Evolutionary conservation across 208 protist genomes (phyloP).

Genomic region (Angomonas deanei): DNA sequence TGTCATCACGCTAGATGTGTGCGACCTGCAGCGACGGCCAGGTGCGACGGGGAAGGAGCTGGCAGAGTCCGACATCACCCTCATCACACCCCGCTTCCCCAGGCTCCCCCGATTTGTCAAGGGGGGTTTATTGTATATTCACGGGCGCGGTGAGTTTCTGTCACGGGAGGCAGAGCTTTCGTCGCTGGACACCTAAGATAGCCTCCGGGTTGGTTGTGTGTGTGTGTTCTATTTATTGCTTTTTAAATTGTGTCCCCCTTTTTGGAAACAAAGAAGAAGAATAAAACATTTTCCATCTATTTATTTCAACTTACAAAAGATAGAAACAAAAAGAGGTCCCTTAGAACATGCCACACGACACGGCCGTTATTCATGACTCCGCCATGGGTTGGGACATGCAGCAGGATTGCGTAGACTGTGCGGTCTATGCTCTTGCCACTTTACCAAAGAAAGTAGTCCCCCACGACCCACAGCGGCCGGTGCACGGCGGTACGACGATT

Average conservation of each 20-base stretch:
- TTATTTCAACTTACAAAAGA: background rate
- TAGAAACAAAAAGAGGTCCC: background rate
- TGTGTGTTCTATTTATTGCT: background rate
- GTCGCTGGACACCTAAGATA: too few relatives aligned
- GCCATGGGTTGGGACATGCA: conserved; percentile 77
- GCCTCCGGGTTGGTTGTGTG: background rate
- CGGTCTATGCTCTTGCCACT: conserved; percentile 50
- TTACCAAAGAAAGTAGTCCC: background rate
- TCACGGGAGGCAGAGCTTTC: background rate
- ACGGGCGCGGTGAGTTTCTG: conserved; percentile 34
- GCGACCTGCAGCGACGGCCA: too few relatives aligned
- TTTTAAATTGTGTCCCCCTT: background rate
- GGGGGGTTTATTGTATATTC: conserved; percentile 27
- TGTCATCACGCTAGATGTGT: background rate
- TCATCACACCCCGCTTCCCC: conserved; percentile 2
- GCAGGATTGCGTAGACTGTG: conserved; percentile 87
- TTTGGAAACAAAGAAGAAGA: background rate
- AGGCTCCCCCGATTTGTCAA: conserved; percentile 7
- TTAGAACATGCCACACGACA: conserved; percentile 47
- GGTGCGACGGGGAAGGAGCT: background rate
- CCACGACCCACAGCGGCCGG: background rate
- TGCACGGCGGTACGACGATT: background rate
- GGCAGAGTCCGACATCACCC: background rate
- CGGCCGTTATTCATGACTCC: conserved; percentile 66
- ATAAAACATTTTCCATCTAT: too few relatives aligned